Conservation (phyloP, 441 rosid species). For the Syzygium syzygioides region DNA sequence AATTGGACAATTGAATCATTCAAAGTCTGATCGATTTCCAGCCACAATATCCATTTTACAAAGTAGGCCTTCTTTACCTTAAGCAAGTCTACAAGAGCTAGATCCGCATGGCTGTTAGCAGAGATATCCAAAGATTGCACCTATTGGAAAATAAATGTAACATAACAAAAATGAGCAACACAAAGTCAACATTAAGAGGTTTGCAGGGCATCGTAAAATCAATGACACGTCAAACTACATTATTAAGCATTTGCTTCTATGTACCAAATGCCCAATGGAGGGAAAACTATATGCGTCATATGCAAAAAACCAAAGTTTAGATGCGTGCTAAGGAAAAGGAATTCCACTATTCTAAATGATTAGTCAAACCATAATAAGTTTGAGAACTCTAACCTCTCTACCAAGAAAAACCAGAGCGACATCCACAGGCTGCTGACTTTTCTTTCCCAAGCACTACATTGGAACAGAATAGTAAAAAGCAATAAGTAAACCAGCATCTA, state of each 20-base stretch:
- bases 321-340: background rate
- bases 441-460: constrained; percentile 57
- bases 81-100: constrained; percentile 56
- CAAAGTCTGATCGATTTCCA: background rate
- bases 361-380: background rate
- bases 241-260: background rate
- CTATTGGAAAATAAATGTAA: constrained; percentile 29
- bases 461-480: background rate
- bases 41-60: background rate
- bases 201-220: background rate
- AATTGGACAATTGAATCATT: background rate
- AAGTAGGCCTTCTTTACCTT: constrained; percentile 34
- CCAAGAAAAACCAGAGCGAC: constrained; percentile 85
- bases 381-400: constrained; percentile 54
- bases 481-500: background rate
- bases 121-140: constrained; percentile 68
- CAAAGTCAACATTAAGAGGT: constrained; percentile 1
- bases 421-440: constrained; percentile 44
- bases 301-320: background rate
- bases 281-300: background rate
- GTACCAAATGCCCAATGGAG: background rate
- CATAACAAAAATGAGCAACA: constrained; percentile 2
- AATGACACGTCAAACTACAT: background rate
- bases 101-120: constrained; percentile 39
- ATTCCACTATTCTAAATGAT: background rate